Evolutionary conservation across 2,329 filamentous ascomycete species (phyloP), one percentile per base, ranked within the genome.

Genomic region (Botrytis elliptica): DNA sequence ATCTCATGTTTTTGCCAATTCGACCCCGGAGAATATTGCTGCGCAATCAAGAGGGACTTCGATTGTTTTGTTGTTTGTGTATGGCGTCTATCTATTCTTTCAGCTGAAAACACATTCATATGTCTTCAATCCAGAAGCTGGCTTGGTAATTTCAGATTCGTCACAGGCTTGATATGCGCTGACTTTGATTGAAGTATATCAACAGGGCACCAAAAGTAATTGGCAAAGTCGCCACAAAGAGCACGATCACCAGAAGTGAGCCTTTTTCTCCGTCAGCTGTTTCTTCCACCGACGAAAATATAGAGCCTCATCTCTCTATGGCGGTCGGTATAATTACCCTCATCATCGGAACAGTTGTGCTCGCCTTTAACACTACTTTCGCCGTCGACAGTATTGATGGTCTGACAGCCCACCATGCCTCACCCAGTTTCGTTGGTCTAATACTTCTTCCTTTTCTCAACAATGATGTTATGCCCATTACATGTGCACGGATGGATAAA

Each of bases 361-460:
- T 74, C 33, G 72, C 59, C 4, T 66, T 71, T 25, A 71, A 72
- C 33, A 66, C 69, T 10, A 91, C 93, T 74, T 92, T 92, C 79
- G 86, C 93, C 18, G 91, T 93, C 42, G 90, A 88, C 77, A 92
- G 89, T 79, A 93, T 93, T 77, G 91, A 93, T 75, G 85, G 85
- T 46, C 87, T 94, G 65, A 91, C 93, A 42, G 86, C 89, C 76
- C 88, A 85, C 62, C 89, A 89, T 2, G 86, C 89, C 74, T 91
- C 93, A 80, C 93, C 90, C 85, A 92, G 89, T 2, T 94, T 94
- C 77, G 93, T 94, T 77, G 92, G 92, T 84, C 84, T 93, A 71
- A 92, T 93, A 65, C 84, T 93, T 40, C 91, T 93, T 68, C 91
- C 91, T 4, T 93, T 93, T 76, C 91, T 93, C 49, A 91, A 91